Percentiles rank a stretch among this genome's conserved stretches.
Conservation (phyloP, 495 filamentous ascomycete species). For the Friedmanniomyces simplex region DNA sequence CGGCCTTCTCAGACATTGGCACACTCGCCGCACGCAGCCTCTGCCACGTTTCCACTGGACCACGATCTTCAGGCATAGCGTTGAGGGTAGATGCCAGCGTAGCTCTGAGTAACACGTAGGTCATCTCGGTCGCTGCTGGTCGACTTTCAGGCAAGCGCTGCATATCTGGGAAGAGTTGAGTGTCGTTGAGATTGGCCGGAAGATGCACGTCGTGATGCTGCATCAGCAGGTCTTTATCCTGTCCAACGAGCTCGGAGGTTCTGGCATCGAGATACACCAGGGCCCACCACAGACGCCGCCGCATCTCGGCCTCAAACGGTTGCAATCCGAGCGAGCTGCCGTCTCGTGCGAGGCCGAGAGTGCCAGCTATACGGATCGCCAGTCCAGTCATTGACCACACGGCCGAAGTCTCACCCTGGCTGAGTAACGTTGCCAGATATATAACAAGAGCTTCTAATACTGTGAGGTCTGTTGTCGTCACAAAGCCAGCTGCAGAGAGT, state of each 20-base stretch:
- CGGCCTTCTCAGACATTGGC: conserved; percentile 17
- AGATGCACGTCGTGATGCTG: conserved; percentile 2
- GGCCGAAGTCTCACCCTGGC: background rate
- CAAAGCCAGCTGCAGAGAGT: conserved; percentile 11
- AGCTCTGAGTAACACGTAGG: conserved; percentile 9
- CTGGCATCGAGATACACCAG: conserved; percentile 23
- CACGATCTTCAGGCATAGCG: background rate
- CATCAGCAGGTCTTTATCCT: conserved; percentile 40
- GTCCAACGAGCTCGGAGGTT: conserved; percentile 44
- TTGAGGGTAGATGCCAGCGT: background rate
- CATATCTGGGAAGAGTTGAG: conserved; percentile 11
- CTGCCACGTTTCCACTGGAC: conserved; percentile 11
- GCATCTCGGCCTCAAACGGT: conserved; percentile 30
- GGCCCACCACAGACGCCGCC: conserved; percentile 31
- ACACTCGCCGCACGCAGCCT: conserved; percentile 14
- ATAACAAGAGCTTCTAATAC: conserved; percentile 16
- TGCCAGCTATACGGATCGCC: conserved; percentile 36
- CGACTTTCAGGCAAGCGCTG: background rate
- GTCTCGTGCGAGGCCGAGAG: conserved; percentile 35
- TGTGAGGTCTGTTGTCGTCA: conserved; percentile 5
- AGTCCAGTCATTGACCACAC: conserved; percentile 28
- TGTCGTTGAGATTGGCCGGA: conserved; percentile 19
- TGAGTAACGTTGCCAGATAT: conserved; percentile 3
- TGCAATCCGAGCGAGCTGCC: conserved; percentile 18
- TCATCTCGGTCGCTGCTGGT: conserved; percentile 12